Conservation (phyloP, 371 early-diverging fungal species). For the Rhizomucor miehei region DNA sequence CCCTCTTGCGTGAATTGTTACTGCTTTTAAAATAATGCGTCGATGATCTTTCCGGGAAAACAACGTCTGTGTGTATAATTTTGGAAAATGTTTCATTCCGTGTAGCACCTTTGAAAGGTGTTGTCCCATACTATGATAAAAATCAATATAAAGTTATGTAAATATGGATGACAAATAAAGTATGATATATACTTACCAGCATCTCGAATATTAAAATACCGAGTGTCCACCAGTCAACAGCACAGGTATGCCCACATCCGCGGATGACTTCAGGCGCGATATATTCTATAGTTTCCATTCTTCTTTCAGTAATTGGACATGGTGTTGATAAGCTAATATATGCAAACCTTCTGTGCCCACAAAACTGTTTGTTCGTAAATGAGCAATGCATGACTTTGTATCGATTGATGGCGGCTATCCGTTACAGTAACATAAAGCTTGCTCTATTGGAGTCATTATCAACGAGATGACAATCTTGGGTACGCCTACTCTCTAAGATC, state of each 20-base stretch:
- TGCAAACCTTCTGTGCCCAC: constrained; percentile 88
- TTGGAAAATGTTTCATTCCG: constrained; percentile 3
- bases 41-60: constrained; percentile 9
- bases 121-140: constrained; percentile 61
- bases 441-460: background rate
- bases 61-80: constrained; percentile 5
- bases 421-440: background rate
- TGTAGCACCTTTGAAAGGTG: constrained; percentile 86
- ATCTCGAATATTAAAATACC: constrained; percentile 95
- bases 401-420: constrained; percentile 69
- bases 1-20: constrained; percentile 6
- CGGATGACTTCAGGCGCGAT: constrained; percentile 94
- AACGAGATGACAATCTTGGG: background rate
- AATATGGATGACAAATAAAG: background rate
- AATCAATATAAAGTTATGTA: background rate
- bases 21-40: constrained; percentile 6
- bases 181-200: constrained; percentile 58
- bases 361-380: constrained; percentile 90
- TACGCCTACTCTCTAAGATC: background rate
- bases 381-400: constrained; percentile 84
- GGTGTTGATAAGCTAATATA: too few relatives aligned
- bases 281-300: constrained; percentile 63
- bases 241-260: constrained; percentile 89
- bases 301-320: too few relatives aligned
- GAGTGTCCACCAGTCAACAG: constrained; percentile 99